Conservation (phyloP, 805 yeast genomes). For the Metschnikowia proteae region DNA sequence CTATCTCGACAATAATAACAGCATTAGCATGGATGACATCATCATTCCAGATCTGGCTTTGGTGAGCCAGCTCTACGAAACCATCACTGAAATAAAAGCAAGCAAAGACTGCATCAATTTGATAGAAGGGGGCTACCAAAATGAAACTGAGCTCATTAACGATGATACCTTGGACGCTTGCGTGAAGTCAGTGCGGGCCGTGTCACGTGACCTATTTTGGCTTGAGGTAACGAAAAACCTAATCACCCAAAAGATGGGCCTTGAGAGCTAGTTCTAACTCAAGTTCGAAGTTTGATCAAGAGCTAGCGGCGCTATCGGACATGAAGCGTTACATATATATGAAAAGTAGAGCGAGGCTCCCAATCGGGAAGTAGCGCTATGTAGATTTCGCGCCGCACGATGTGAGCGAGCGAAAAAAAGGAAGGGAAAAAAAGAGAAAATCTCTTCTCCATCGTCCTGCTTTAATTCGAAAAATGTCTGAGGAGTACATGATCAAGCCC, state of each 20-base stretch:
- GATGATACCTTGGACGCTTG: conserved; percentile 32
- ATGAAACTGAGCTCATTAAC: conserved; percentile 31
- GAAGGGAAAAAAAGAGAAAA: conserved; percentile 11
- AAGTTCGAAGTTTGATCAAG: no score
- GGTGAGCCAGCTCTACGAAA: conserved; percentile 55
- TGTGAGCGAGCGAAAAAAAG: conserved; percentile 19
- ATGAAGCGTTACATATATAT: not conserved
- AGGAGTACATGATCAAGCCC: conserved; percentile 82
- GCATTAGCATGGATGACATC: conserved; percentile 31
- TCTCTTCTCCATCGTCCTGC: conserved; percentile 6
- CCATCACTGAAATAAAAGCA: conserved; percentile 65
- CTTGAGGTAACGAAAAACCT: conserved; percentile 33
- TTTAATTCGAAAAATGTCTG: conserved; percentile 44
- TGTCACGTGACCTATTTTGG: conserved; percentile 42
- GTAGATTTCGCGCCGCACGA: conserved; percentile 28
- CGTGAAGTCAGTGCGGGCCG: conserved; percentile 32
- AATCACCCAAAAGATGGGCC: conserved; percentile 23
- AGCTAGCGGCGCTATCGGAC: not conserved
- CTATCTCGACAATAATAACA: conserved; percentile 9
- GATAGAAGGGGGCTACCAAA: conserved; percentile 47
- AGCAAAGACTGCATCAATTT: conserved; percentile 62
- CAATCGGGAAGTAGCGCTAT: conserved; percentile 9
- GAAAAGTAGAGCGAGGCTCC: not conserved
- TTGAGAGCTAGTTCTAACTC: conserved; percentile 14
- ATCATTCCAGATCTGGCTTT: conserved; percentile 38